A percentile compares a stretch with the other conserved stretches of the same genome.
phyloP scores from a whole-genome alignment of 345 rosid species.

The Adansonia digitata region DNA sequence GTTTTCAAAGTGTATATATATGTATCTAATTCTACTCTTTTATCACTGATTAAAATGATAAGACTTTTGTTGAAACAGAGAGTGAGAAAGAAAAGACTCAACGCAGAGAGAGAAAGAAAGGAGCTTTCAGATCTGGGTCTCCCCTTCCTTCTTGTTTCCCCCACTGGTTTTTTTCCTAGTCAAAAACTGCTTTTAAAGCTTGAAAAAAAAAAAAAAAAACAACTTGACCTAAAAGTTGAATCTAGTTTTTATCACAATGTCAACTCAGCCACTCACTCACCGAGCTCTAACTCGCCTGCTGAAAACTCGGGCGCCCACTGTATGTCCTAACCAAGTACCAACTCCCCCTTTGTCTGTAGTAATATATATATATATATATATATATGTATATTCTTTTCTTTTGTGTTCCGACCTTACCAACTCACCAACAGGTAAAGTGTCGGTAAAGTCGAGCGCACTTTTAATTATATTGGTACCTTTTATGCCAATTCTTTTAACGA shows the following conservation, averaged over 20 bases:
- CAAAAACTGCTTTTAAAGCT: conserved; percentile 23
- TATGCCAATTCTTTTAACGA: background rate
- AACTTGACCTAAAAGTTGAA: conserved; percentile 26
- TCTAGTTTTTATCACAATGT: conserved; percentile 12
- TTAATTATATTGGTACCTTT: background rate
- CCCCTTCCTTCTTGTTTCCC: conserved; percentile 11
- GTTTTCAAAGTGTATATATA: background rate
- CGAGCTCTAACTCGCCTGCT: background rate
- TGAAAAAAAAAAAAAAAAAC: conserved; percentile 7
- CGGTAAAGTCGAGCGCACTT: background rate
- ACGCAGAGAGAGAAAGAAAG: background rate
- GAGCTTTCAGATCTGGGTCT: conserved; percentile 40
- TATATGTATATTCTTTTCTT: background rate
- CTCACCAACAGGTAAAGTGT: background rate
- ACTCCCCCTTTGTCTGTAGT: background rate
- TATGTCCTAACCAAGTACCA: conserved; percentile 17
- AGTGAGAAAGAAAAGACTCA: background rate
- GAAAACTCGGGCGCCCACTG: background rate
- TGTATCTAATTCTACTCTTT: background rate
- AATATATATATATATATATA: too few relatives aligned
- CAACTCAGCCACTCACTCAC: conserved; percentile 13
- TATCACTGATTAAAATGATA: conserved; percentile 8
- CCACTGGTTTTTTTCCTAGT: conserved; percentile 18
- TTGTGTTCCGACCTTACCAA: background rate
- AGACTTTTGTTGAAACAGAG: conserved; percentile 5